Evolutionary conservation across 371 early-diverging fungal genomes (phyloP), one percentile per base, ranked within the genome.

Genomic region (Rhizopus microsporus): DNA sequence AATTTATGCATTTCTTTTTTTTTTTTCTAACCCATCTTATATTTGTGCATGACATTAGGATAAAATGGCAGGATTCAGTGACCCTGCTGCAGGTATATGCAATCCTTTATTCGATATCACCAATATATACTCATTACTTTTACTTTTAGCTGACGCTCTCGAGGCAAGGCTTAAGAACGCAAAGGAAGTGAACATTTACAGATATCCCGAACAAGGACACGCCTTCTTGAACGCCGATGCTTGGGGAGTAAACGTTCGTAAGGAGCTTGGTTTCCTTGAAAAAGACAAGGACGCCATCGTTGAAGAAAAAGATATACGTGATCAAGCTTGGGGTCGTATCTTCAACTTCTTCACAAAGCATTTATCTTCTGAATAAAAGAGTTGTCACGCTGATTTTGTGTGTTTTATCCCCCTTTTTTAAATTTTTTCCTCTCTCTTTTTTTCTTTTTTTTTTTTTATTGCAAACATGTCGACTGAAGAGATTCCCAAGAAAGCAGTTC

Each of bases 211-310:
- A n/a, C 69, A 71, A 62, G 78, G 71, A 5, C 84, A 83, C 47
- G 84, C 79, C 6, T 83, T 83, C 58, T 71, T 81, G 71, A 83
- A 81, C 50, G 79, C 77, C 38, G 67, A 70, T 32, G 63, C 56
- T 8, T 74, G 78, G 75, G 56, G 53, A 40, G 59, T 69, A 31
- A 51, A 68, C 16, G 67, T 66, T 50, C 68, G 79, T 32, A 76
- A 74, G 40, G 72, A 67, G 49, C 56, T 73, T n/a, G 73, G 71
- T 7, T 73, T 79, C 44, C 67, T 70, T 10, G 65, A 64, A 49
- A 69, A 70, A 17, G 32, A 51, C 9, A 59, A 55, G 45, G 74
- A 74, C 16, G 66, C 68, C 15, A 55, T 60, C 16, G 42, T 43
- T 34, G 71, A 62, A 31, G 69, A 77, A 40, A 9, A 61, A 35